Evolutionary conservation across 2,329 filamentous ascomycete species (phyloP), one percentile per base, ranked within the genome.

Genomic region (Penicillium verrucosum): DNA sequence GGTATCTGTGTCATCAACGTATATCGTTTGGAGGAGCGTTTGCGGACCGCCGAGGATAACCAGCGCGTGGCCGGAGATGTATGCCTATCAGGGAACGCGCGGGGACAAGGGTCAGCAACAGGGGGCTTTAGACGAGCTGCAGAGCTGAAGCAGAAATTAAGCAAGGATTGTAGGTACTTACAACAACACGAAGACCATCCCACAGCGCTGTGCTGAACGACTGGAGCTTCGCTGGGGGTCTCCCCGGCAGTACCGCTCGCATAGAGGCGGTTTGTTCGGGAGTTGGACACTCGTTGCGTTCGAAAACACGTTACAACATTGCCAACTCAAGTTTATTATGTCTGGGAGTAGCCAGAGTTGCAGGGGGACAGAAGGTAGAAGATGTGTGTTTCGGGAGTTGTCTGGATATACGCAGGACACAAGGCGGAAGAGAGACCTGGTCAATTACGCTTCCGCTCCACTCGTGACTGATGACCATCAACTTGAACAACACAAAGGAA

Each of bases 51-150:
- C 83, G 65, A 97, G 85, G 67, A 99, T 87, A 51, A 94, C 85
- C 62, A 97, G 85, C 60, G 90, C 90, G 75, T 88, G 89, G 68
- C 93, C 93, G 58, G 90, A 94, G 63, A 97, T 89, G 76, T 97
- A 99, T 50, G 86, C 85, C 90, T 95, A 68, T 30, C 43, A 42
- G 54, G 23, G 48, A 46, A 57, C 30, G 54, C 56, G 60, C 60
- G 50, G 47, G 48, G 37, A 56, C 49, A 37, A 42, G 38, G 52
- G 50, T 62, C 37, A 54, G 51, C 62, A 37, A 64, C 45, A 55
- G 51, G 40, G 30, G 11, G 14, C 25, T 51, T 46, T 36, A 34
- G 30, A n/a, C 27, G 3, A 43, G 30, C n/a, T 5, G 21, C 5
- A 46, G 36, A 37, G 46, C 44, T 42, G 32, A n/a, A 37, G 60